A percentile compares a stretch with the other conserved stretches of the same genome.
Evolutionary conservation across 805 yeast species (phyloP).

Genomic region (Yarrowia hollandica): DNA sequence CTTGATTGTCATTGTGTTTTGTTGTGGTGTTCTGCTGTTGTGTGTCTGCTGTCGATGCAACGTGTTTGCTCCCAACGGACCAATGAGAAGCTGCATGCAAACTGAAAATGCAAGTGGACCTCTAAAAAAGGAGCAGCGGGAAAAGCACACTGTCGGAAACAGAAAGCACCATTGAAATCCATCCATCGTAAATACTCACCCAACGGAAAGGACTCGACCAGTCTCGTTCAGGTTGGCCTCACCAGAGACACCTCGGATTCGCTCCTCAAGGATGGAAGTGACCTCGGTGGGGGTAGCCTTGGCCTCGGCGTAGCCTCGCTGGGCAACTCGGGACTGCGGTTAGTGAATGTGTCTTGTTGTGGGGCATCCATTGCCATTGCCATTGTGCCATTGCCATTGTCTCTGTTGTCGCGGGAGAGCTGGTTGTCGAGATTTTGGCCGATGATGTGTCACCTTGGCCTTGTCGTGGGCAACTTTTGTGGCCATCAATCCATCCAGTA

Average conservation of each 20-base stretch:
- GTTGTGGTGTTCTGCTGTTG: neutral
- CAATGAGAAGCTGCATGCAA: slow-evolving; percentile 27
- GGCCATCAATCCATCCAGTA: neutral
- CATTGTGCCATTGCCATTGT: too few species aligned
- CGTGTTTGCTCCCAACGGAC: slow-evolving; percentile 28
- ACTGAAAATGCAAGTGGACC: slow-evolving; percentile 14
- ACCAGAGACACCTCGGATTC: slow-evolving; percentile 98
- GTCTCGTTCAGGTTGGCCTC: slow-evolving; percentile 98
- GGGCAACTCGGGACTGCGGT: slow-evolving; percentile 47
- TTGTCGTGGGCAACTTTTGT: too few species aligned
- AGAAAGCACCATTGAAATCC: neutral
- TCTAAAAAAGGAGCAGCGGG: slow-evolving; percentile 1
- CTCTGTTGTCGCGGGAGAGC: too few species aligned
- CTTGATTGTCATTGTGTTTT: neutral
- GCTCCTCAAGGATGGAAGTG: slow-evolving; percentile 97
- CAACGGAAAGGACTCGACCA: slow-evolving; percentile 98
- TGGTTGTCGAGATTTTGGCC: too few species aligned
- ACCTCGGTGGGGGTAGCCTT: slow-evolving; percentile 99
- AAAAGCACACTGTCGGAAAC: neutral
- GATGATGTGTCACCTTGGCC: too few species aligned
- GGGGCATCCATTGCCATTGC: slow-evolving; percentile 8
- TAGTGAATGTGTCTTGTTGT: neutral
- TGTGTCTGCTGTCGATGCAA: neutral
- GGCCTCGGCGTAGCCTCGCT: slow-evolving; percentile 81
- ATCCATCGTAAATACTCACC: slow-evolving; percentile 53